Evolutionary conservation across 2,329 filamentous ascomycete genomes (phyloP), one percentile per base, ranked within the genome.

Genomic region (Fusarium incarnatum): DNA sequence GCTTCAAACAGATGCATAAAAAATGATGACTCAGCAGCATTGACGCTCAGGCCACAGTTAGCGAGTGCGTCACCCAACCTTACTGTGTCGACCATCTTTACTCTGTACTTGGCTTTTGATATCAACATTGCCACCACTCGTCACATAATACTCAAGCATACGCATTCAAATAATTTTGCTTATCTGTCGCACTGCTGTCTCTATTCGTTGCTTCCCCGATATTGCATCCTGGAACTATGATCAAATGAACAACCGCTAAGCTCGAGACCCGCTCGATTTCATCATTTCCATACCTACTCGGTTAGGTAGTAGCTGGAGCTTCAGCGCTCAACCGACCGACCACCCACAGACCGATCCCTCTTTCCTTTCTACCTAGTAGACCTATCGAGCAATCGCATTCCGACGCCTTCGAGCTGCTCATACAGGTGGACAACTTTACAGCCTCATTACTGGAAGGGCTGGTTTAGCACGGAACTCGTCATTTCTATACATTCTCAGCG

Each of bases 51-150:
- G 22, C 49, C 49, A 53, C 40, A 22, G 46, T 65, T 23, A 46
- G 42, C 25, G 41, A 58, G 70, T 76, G 60, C 71, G 74, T 76
- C 72, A 75, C 67, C 70, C 60, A 61, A 25, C 18, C 12, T 32
- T 47, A 27, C 45, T 62, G 71, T 48, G 64, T 63, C 64, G 67
- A 65, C 23, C 30, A 49, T 47, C 23, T 23, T 10, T 48, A 46
- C 23, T 34, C 11, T 42, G 16, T 48, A 46, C 30, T 37, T 42
- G 16, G n/a, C 6, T 20, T 8, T 18, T 28, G 25, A 15, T 50
- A 48, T 48, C 63, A 37, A 53, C 56, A 56, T 73, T 48, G 66
- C 66, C 67, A 73, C 65, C 55, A 71, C 59, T 69, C 59, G 56
- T 67, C 62, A 57, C 5, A 37, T 37, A 66, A n/a, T 41, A 9